Evolutionary conservation across 192 early-diverging fungal genomes (phyloP).

Genomic region (Backusella australiensis): DNA sequence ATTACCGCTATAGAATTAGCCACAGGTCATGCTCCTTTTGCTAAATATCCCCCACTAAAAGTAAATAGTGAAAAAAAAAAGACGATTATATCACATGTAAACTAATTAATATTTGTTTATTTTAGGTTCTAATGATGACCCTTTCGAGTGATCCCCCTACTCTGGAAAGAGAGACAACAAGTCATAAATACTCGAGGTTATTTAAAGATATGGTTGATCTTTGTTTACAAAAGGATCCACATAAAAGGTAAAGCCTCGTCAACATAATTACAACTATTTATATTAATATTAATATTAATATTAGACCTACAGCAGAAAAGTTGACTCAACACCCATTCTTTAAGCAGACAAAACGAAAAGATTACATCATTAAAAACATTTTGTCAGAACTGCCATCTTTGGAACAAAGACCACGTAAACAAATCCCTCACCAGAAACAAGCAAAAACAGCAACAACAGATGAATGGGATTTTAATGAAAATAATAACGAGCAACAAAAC

Average conservation of each 20-base stretch:
- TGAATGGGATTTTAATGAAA: slow-evolving; percentile 67
- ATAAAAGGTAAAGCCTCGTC: slow-evolving; percentile 43
- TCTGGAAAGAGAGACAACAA: slow-evolving; percentile 69
- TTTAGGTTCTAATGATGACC: slow-evolving; percentile 73
- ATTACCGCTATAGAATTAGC: slow-evolving; percentile 88
- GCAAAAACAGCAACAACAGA: slow-evolving; percentile 44
- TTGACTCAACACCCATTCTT: slow-evolving; percentile 75
- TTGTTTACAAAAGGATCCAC: slow-evolving; percentile 79
- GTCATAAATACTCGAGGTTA: slow-evolving; percentile 70
- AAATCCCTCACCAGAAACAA: slow-evolving; percentile 42
- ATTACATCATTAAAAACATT: slow-evolving; percentile 59
- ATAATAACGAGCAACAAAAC: slow-evolving; percentile 21
- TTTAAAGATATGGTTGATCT: slow-evolving; percentile 88
- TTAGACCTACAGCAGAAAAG: slow-evolving; percentile 76
- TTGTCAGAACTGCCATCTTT: slow-evolving; percentile 64
- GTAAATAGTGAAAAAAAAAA: slow-evolving; percentile 12
- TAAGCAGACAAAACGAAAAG: slow-evolving; percentile 69
- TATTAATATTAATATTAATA: not conserved
- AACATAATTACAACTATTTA: not conserved
- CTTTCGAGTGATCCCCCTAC: slow-evolving; percentile 86
- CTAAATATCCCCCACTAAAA: slow-evolving; percentile 86
- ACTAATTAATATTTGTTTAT: not conserved
- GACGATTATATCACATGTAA: not conserved
- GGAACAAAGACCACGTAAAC: slow-evolving; percentile 64
- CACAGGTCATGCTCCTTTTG: slow-evolving; percentile 88